Evolutionary conservation across 1,284 basidiomycete genomes (phyloP), one percentile per base, ranked within the genome.

Genomic region (Peniophora sp.): DNA sequence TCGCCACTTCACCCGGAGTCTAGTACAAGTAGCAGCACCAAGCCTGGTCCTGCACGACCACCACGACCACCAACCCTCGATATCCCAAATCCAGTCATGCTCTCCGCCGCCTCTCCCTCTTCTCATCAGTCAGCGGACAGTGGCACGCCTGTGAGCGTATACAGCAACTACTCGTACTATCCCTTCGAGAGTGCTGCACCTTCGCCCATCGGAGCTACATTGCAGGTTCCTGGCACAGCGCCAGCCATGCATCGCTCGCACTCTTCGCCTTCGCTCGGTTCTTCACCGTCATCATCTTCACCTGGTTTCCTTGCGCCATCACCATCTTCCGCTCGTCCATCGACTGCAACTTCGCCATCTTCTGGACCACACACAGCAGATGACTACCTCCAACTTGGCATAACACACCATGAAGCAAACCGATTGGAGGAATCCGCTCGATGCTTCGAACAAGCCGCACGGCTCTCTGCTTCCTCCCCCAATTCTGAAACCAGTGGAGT

Each of bases 401-500:
- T 95, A 59, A 72, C 78, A 54, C 79, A 84, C 58, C 92, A 95
- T 64, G 88, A 94, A 65, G 77, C 79, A 22, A 88, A 92, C 61
- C 76, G 83, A 43, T 71, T 95, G 1, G 65, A 69, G 34, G 84
- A 91, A 53, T 85, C 88, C 2, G 90, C 89, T 0, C 66, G 68
- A 45, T 90, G 76, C 65, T 95, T 96, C 64, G 89, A 94, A 69
- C 78, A 79, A 62, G 82, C 83, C 38, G 91, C 92, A 11, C 87
- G 76, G 49, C 69, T 81, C 50, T 69, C 76, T 36, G 91, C 90
- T 2, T 6, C 5, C 27, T 32, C 27, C 27, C 27, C 27, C 5
- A 32, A 32, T 32, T 32, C 27, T 12, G 38, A 41, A 41, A 41
- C 38, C 5, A 41, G 38, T 16, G 38, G 38, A 5, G 19, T 89